A percentile compares a stretch with the other conserved stretches of the same genome.
phyloP scores from a whole-genome alignment of 768 basidiomycete genomes.

The Cubamyces lactineus region DNA sequence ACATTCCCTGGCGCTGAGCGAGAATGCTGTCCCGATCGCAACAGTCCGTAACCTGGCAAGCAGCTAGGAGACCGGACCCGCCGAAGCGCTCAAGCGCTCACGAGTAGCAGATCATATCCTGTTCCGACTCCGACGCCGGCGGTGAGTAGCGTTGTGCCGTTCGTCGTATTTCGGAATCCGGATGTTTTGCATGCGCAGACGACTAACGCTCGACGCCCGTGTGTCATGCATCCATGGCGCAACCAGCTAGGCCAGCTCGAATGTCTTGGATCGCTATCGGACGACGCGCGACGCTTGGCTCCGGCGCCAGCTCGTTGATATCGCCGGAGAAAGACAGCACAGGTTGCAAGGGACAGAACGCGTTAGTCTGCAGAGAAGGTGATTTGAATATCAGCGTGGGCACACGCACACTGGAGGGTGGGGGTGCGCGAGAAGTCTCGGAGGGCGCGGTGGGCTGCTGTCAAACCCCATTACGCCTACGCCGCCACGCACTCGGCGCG shows the following conservation, averaged over 20 bases:
- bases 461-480: not conserved
- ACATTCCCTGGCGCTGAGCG: too few relatives aligned
- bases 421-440: not conserved
- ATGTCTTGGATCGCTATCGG: not conserved
- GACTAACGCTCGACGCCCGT: too few relatives aligned
- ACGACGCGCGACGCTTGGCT: not conserved
- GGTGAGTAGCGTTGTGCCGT: not conserved
- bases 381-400: not conserved
- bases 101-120: too few relatives aligned
- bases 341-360: not conserved
- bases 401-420: too few relatives aligned
- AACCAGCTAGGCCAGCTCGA: not conserved
- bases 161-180: too few relatives aligned
- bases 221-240: too few relatives aligned
- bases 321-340: constrained; percentile 1
- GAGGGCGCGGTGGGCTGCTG: not conserved
- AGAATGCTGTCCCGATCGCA: too few relatives aligned
- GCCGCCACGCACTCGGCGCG: too few relatives aligned
- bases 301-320: constrained; percentile 5
- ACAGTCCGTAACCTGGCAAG: not conserved
- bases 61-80: not conserved
- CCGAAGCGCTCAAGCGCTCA: not conserved
- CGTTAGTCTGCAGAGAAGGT: too few relatives aligned
- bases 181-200: too few relatives aligned
- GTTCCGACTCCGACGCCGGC: too few relatives aligned